These are phyloP conservation scores for Ceratobasidium sp. DNA, from an alignment of 1,284 basidiomycete species.

Conservation along the genomic window DNA sequence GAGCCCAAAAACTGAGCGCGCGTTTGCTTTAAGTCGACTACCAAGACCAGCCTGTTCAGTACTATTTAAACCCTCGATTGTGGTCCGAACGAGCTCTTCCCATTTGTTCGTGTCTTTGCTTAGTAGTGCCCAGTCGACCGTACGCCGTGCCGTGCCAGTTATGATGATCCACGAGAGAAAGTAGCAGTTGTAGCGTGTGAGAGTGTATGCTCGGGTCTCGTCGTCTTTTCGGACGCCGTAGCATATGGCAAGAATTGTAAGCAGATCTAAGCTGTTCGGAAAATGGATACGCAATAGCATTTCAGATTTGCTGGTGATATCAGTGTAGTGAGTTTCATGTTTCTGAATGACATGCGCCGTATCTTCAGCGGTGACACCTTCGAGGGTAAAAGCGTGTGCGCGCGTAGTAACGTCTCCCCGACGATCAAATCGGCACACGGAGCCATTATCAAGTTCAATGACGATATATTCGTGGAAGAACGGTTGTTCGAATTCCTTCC, in stretches of 20 bases:
- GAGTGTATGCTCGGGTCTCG: slow-evolving; percentile 17
- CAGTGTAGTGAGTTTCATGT: background rate
- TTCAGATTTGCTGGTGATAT: background rate
- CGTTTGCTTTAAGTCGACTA: background rate
- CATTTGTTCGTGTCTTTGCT: background rate
- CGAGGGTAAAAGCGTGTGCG: background rate
- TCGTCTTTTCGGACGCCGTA: slow-evolving; percentile 18
- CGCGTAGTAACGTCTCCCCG: slow-evolving; percentile 16
- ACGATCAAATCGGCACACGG: slow-evolving; percentile 34
- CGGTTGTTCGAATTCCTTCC: slow-evolving; percentile 16
- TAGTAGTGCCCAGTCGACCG: slow-evolving; percentile 29
- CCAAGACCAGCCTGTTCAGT: background rate
- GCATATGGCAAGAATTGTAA: slow-evolving; percentile 5
- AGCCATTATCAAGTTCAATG: background rate
- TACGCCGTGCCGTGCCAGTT: background rate
- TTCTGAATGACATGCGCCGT: slow-evolving; percentile 26
- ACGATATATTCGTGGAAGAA: slow-evolving; percentile 35
- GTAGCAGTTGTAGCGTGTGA: slow-evolving; percentile 31
- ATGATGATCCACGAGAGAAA: slow-evolving; percentile 35
- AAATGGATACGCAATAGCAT: slow-evolving; percentile 12
- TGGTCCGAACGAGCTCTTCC: slow-evolving; percentile 10
- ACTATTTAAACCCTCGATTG: slow-evolving; percentile 9
- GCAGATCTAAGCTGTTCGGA: slow-evolving; percentile 1
- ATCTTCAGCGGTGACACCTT: slow-evolving; percentile 21
- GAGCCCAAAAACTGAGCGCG: background rate